phyloP scores from a whole-genome alignment of 2,329 filamentous ascomycete species.

The Pseudopyrenochaeta lycopersici region DNA sequence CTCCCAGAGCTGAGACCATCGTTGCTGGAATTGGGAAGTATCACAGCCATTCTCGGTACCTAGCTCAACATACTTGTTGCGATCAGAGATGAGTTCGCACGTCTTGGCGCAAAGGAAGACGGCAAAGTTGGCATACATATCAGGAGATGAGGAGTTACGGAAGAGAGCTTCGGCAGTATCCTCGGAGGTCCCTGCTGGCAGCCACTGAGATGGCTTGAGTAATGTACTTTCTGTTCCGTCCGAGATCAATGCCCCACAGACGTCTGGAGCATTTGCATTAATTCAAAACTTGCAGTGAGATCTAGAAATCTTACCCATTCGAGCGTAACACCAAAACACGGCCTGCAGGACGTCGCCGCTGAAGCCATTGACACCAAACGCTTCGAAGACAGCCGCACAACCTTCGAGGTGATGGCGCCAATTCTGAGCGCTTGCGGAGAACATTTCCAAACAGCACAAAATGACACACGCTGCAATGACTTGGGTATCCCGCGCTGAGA shows the following conservation, averaged over 20 bases:
- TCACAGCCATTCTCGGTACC: constrained; percentile 57
- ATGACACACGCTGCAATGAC: constrained; percentile 64
- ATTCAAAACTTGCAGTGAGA: neutral
- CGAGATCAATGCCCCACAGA: constrained; percentile 63
- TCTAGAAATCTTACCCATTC: constrained; percentile 53
- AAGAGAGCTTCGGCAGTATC: constrained; percentile 45
- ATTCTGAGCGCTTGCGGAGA: constrained; percentile 49
- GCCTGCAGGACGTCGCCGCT: constrained; percentile 60
- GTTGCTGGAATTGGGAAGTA: constrained; percentile 50
- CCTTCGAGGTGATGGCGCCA: constrained; percentile 64
- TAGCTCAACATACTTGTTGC: constrained; percentile 60
- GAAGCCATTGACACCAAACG: constrained; percentile 62
- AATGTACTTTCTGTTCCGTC: constrained; percentile 58
- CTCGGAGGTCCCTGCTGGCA: constrained; percentile 39
- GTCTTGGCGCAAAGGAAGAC: constrained; percentile 59
- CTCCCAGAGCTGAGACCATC: constrained; percentile 61
- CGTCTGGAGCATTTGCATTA: constrained; percentile 41
- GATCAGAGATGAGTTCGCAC: constrained; percentile 61
- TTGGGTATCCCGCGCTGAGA: constrained; percentile 58
- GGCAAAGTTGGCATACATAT: constrained; percentile 62
- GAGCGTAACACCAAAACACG: constrained; percentile 64
- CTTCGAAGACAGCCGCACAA: constrained; percentile 61
- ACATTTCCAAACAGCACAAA: constrained; percentile 65
- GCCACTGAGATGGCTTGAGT: constrained; percentile 60
- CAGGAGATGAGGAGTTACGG: constrained; percentile 46